Evolutionary conservation across 139 green algal genomes (phyloP), one percentile per base, ranked within the genome.

Genomic region (Chlamydomonas urium): DNA sequence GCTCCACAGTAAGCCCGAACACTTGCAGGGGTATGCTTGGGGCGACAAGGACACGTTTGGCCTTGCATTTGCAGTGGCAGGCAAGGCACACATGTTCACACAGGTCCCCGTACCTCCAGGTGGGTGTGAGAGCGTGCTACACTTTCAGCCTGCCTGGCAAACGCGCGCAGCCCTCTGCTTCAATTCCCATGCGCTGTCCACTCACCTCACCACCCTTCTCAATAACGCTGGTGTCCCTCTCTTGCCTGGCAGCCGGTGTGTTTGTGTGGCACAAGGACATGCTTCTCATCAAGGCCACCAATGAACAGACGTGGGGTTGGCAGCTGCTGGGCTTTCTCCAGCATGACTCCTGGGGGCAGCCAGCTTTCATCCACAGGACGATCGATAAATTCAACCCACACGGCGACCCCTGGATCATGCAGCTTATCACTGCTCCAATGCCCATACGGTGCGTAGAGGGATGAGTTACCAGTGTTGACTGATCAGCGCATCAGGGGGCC

Each of bases 41-140:
- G 76, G 76, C 4, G 81, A 83, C 66, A 83, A 83, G 71, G 83
- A 89, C 62, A 87, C 81, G 1, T 88, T 82, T 38, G 47, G 24
- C n/a, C 50, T 87, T 31, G 81, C 81, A 1, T 86, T 87, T 66
- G 70, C 74, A 0, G 19, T 79, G 29, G 84, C 80, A 2, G 79
- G 75, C 21, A 87, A 87, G 70, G 75, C 68, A 14, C 65, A 84
- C n/a, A 31, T 65, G 50, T 88, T 76, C 62, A 74, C 47, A 14
- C 81, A 83, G 32, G 34, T 77, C 10, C 57, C 76, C 24, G 76
- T 80, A n/a, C 75, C 75, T 31, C 75, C 75, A 37, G 58, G 75
- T 75, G 58, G 6, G 63, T 56, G n/a, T n/a, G n/a, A n/a, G n/a
- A n/a, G n/a, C n/a, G n/a, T n/a, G n/a, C n/a, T n/a, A n/a, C n/a